phyloP scores from a whole-genome alignment of 768 basidiomycete species.

The Lactifluus volemus region DNA sequence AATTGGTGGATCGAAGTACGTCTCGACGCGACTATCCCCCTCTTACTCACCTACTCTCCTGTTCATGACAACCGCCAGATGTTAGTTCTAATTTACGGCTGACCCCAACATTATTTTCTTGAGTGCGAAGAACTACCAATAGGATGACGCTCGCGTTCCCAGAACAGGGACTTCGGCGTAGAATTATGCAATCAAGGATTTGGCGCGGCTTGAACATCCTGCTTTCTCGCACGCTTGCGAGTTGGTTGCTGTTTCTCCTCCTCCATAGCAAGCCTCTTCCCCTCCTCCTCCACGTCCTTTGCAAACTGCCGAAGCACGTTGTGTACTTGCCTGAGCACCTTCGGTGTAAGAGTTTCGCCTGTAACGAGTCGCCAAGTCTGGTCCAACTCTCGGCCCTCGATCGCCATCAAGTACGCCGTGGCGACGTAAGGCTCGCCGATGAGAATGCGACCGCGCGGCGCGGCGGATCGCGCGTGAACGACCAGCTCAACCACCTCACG shows the following conservation, averaged over 20 bases:
- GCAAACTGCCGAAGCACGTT: not conserved
- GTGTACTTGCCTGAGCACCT: not conserved
- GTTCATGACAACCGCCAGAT: no score
- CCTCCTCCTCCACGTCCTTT: conserved; percentile 1
- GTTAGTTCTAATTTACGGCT: no score
- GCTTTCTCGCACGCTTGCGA: not conserved
- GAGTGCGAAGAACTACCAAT: no score
- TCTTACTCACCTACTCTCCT: no score
- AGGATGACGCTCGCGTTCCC: no score
- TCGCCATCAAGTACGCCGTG: conserved; percentile 1
- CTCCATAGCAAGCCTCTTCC: not conserved
- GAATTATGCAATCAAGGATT: not conserved
- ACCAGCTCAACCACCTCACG: conserved; percentile 3
- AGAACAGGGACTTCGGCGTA: no score
- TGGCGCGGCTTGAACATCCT: not conserved
- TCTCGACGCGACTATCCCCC: no score
- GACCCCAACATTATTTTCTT: no score
- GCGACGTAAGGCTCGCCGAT: conserved; percentile 10
- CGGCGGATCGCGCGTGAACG: not conserved
- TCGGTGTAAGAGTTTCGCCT: not conserved
- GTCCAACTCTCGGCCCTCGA: not conserved
- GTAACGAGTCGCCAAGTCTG: conserved; percentile 4
- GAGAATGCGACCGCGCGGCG: not conserved
- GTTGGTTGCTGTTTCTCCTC: not conserved
- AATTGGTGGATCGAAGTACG: no score